phyloP scores from a whole-genome alignment of 768 basidiomycete genomes.

The Suillus brevipes region DNA sequence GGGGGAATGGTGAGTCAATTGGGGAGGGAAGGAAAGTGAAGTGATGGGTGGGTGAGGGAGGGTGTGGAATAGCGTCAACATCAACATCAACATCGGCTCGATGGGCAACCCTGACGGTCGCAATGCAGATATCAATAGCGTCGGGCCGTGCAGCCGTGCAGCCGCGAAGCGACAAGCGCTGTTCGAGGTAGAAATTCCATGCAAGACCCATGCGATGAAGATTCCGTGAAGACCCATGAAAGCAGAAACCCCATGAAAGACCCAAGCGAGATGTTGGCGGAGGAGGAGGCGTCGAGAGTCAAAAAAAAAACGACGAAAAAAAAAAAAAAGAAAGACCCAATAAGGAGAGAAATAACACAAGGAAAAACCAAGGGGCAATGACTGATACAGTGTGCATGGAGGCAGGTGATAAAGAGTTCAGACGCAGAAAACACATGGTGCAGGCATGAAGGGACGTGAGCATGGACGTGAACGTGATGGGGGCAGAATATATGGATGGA shows the following conservation, averaged over 20 bases:
- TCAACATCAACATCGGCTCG: background rate
- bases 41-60: too few relatives aligned
- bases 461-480: background rate
- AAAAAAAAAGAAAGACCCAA: background rate
- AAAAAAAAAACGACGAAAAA: too few relatives aligned
- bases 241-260: too few relatives aligned
- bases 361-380: constrained; percentile 1
- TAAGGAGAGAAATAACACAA: constrained; percentile 10
- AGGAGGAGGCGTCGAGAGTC: too few relatives aligned
- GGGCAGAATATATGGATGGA: too few relatives aligned
- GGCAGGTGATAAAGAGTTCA: background rate
- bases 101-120: background rate
- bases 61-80: too few relatives aligned
- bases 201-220: background rate
- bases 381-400: constrained; percentile 3
- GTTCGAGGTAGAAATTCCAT: background rate
- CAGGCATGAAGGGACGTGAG: background rate
- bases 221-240: too few relatives aligned
- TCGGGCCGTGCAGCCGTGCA: background rate
- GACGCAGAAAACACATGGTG: background rate
- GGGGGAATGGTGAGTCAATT: too few relatives aligned
- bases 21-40: too few relatives aligned
- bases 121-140: background rate
- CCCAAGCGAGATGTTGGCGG: too few relatives aligned
- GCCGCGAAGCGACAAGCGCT: background rate